Conservation (phyloP, 1,284 basidiomycete genomes). For the Leccinum variabile region DNA sequence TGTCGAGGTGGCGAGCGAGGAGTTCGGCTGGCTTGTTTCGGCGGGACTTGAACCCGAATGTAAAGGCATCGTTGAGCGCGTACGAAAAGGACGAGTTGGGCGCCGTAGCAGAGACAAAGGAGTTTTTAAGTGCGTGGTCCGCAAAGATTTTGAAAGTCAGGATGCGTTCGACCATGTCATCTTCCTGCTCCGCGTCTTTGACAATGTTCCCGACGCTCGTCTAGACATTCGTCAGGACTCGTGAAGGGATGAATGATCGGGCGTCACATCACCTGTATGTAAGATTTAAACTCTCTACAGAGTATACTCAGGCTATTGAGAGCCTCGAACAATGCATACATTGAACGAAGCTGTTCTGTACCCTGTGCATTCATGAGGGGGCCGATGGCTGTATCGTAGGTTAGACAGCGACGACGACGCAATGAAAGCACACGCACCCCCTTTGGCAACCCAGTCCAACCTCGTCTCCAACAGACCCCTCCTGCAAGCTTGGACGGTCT, state of each 20-base stretch:
- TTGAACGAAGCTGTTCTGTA: constrained; percentile 47
- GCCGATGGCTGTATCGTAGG: constrained; percentile 49
- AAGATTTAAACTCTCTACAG: constrained; percentile 60
- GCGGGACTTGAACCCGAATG: constrained; percentile 78
- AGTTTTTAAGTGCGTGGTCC: constrained; percentile 32
- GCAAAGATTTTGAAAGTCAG: constrained; percentile 70
- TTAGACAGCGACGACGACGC: constrained; percentile 3
- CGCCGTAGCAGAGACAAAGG: constrained; percentile 37
- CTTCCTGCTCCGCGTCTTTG: constrained; percentile 55
- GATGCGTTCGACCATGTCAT: constrained; percentile 79
- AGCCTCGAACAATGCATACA: constrained; percentile 68
- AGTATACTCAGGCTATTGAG: constrained; percentile 58
- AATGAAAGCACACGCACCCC: constrained; percentile 43
- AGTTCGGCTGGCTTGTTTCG: constrained; percentile 91
- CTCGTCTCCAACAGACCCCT: constrained; percentile 51
- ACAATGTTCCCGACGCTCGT: constrained; percentile 57
- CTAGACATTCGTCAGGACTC: constrained; percentile 36
- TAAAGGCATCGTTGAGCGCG: constrained; percentile 74
- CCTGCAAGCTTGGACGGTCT: constrained; percentile 53
- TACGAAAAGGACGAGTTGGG: constrained; percentile 57
- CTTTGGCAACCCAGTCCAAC: constrained; percentile 56
- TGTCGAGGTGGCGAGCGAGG: constrained; percentile 91
- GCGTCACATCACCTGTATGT: constrained; percentile 49
- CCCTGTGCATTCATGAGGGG: constrained; percentile 56
- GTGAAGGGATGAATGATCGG: background rate